Evolutionary conservation across 345 rosid genomes (phyloP), one percentile per base, ranked within the genome.

Genomic region (Mallotus nudiflorus): DNA sequence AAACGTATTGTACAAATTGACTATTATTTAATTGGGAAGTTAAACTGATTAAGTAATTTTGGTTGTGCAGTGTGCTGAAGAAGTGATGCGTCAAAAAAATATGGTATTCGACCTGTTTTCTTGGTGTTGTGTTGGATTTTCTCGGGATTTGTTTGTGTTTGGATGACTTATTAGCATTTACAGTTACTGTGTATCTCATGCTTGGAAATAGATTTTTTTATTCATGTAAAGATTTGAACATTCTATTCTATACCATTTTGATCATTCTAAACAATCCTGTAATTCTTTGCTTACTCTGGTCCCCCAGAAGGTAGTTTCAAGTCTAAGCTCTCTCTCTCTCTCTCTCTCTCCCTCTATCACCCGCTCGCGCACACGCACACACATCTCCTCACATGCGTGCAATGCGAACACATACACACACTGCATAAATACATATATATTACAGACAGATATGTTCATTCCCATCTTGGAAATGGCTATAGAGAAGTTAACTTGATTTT

Each of bases 41-140:
- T 58, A 59, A 35, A 63, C 53, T 66, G 20, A 66, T 51, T 40
- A 68, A 29, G 59, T 16, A 35, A 49, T n/a, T 69, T 68, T 31
- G 35, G 13, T 71, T 42, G 57, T 88, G 77, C 90, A 90, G 96
- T 71, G 96, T 84, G 68, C 78, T 90, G 78, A 88, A 64, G 78
- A 68, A 81, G 78, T 78, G 89, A 90, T 57, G 65, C 29, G 12
- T 53, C 50, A 53, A 20, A 54, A 35, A 20, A 45, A 65, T 68
- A 39, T 51, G 67, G 25, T 45, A n/a, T 52, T 68, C 37, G 31
- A 39, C 52, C 61, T 46, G 10, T 58, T 77, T 66, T 27, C 51
- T 62, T 31, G 28, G 44, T 72, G 24, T 65, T 45, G 25, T 62
- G 35, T 67, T 66, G 45, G 74, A 70, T 31, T 65, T 69, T 65